These are phyloP conservation scores for Porogramme epimiltina DNA, from an alignment of 1,284 basidiomycete species.

Conservation along the genomic window DNA sequence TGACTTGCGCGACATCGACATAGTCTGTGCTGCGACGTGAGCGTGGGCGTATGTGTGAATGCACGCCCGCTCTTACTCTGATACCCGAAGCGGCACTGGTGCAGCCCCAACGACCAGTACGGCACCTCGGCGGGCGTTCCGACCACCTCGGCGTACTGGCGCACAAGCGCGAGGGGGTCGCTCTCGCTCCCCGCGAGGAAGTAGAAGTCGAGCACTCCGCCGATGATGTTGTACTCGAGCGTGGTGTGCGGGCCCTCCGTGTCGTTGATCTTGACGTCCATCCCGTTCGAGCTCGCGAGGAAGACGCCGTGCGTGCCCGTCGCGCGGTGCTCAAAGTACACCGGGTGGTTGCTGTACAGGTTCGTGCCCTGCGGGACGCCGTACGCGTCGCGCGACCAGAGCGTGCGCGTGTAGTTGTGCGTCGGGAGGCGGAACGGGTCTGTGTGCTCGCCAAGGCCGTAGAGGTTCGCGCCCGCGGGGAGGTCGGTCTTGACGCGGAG, in stretches of 20 bases:
- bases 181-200: conserved; percentile 69
- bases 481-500: conserved; percentile 65
- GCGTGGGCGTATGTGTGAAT: not conserved
- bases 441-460: conserved; percentile 79
- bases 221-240: conserved; percentile 73
- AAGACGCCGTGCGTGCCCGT: conserved; percentile 72
- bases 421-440: conserved; percentile 65
- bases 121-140: conserved; percentile 68
- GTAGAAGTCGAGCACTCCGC: conserved; percentile 74
- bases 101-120: conserved; percentile 71
- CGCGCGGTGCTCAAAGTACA: conserved; percentile 68
- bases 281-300: conserved; percentile 69
- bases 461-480: conserved; percentile 66
- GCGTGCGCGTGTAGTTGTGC: conserved; percentile 61
- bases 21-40: conserved; percentile 43
- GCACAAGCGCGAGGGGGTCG: conserved; percentile 59
- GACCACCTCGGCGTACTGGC: conserved; percentile 67
- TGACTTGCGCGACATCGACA: conserved; percentile 60
- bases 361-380: conserved; percentile 56
- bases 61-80: conserved; percentile 45
- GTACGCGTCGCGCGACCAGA: conserved; percentile 70
- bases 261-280: conserved; percentile 70
- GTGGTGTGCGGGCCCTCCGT: conserved; percentile 39
- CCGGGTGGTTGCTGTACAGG: conserved; percentile 70
- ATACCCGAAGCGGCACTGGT: conserved; percentile 75